phyloP scores from a whole-genome alignment of 1,284 basidiomycete genomes.

The Cryptococcus sp. region DNA sequence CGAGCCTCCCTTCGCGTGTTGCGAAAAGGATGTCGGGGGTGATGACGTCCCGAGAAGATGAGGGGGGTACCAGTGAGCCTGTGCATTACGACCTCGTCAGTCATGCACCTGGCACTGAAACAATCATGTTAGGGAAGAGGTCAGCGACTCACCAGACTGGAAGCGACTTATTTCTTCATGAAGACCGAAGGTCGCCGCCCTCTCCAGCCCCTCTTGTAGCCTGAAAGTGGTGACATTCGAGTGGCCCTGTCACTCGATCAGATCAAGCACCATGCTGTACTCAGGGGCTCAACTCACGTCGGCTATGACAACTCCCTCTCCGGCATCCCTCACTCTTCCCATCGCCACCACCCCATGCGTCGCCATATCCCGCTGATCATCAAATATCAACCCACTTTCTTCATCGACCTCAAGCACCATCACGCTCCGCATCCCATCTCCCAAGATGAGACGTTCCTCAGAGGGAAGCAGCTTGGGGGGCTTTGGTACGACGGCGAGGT shows the following conservation, averaged over 20 bases:
- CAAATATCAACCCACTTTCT: slow-evolving; percentile 54
- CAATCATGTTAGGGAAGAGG: not conserved
- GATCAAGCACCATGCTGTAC: slow-evolving; percentile 2
- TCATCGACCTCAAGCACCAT: slow-evolving; percentile 61
- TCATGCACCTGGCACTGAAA: not conserved
- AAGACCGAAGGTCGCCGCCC: slow-evolving; percentile 49
- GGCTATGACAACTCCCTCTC: slow-evolving; percentile 62
- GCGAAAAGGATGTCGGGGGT: slow-evolving; percentile 67
- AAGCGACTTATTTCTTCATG: slow-evolving; percentile 52
- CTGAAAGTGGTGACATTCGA: slow-evolving; percentile 67
- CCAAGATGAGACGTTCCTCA: slow-evolving; percentile 59
- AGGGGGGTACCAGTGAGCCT: slow-evolving; percentile 35
- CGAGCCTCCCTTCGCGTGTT: slow-evolving; percentile 75
- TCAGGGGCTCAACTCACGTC: slow-evolving; percentile 58
- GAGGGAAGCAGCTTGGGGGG: slow-evolving; percentile 25
- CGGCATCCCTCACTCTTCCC: slow-evolving; percentile 40
- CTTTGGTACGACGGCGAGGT: slow-evolving; percentile 52
- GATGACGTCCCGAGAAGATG: slow-evolving; percentile 29
- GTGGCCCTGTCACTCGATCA: slow-evolving; percentile 45
- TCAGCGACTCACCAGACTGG: slow-evolving; percentile 32
- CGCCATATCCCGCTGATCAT: slow-evolving; percentile 70
- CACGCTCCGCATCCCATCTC: slow-evolving; percentile 79
- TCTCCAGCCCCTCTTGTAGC: slow-evolving; percentile 42
- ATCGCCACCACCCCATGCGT: slow-evolving; percentile 59
- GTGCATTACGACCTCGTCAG: not conserved